A percentile compares a stretch with the other conserved stretches of the same genome.
These are phyloP conservation scores for Penicillium polonicum DNA, from an alignment of 2,329 filamentous ascomycete genomes.

Conservation along the genomic window DNA sequence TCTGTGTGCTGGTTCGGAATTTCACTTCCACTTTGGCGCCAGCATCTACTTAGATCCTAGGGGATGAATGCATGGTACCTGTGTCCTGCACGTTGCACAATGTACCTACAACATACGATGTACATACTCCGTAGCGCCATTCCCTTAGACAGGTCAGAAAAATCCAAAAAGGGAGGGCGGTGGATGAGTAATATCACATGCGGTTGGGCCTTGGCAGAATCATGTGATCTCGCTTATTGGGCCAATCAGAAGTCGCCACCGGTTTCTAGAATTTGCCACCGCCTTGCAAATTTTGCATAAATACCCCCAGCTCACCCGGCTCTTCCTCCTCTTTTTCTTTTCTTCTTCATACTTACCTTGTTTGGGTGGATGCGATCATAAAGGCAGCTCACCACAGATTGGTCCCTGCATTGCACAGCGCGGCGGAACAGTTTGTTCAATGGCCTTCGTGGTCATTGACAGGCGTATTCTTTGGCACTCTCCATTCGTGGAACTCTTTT, in stretches of 20 bases:
- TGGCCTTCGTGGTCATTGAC: constrained; percentile 45
- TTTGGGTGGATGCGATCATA: constrained; percentile 50
- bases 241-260: neutral
- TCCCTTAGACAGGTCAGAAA: neutral
- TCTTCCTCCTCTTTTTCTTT: constrained; percentile 40
- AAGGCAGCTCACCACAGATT: constrained; percentile 47
- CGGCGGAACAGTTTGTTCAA: constrained; percentile 52
- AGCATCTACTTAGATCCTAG: neutral
- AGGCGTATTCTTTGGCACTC: constrained; percentile 43
- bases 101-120: neutral
- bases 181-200: constrained; percentile 1
- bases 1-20: neutral
- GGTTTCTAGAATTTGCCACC: constrained; percentile 8
- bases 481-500: constrained; percentile 33
- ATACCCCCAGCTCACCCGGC: constrained; percentile 18
- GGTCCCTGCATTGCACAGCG: constrained; percentile 60
- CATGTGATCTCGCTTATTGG: neutral
- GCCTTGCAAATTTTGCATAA: constrained; percentile 29
- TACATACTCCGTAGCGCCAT: neutral
- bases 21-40: neutral
- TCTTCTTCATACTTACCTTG: constrained; percentile 55
- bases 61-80: constrained; percentile 1
- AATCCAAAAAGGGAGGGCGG: neutral
- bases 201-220: neutral
- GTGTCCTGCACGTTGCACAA: neutral